phyloP scores from a whole-genome alignment of 192 early-diverging fungal genomes.

The Funneliformis mosseae region DNA sequence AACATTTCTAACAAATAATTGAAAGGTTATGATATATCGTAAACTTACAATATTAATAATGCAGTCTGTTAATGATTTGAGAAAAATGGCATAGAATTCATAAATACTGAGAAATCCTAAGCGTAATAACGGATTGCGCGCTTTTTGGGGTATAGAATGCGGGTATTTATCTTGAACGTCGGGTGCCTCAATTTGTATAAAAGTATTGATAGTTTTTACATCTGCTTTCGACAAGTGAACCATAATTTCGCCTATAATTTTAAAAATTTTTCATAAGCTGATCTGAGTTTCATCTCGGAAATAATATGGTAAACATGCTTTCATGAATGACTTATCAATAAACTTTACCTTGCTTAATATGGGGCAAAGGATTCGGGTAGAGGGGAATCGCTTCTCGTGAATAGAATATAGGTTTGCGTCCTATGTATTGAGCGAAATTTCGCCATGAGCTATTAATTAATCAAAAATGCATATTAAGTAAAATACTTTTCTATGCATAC shows the following conservation, averaged over 20 bases:
- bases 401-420: constrained; percentile 22
- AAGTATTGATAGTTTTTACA: not conserved
- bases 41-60: too few relatives aligned
- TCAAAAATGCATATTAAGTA: not conserved
- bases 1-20: too few relatives aligned
- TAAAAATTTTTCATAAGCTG: not conserved
- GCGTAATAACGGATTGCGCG: too few relatives aligned
- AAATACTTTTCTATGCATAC: not conserved
- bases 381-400: constrained; percentile 22
- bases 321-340: not conserved
- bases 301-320: not conserved
- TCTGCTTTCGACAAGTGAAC: constrained; percentile 24
- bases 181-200: constrained; percentile 17
- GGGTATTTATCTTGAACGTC: too few relatives aligned
- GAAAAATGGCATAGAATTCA: too few relatives aligned
- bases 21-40: too few relatives aligned
- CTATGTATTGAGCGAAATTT: not conserved
- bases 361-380: constrained; percentile 30
- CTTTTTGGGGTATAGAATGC: not conserved
- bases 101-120: too few relatives aligned
- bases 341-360: constrained; percentile 16
- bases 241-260: not conserved
- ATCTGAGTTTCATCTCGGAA: not conserved
- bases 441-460: not conserved
- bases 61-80: too few relatives aligned